Conservation (phyloP, 805 yeast genomes). For the Alloascoidea africana region DNA sequence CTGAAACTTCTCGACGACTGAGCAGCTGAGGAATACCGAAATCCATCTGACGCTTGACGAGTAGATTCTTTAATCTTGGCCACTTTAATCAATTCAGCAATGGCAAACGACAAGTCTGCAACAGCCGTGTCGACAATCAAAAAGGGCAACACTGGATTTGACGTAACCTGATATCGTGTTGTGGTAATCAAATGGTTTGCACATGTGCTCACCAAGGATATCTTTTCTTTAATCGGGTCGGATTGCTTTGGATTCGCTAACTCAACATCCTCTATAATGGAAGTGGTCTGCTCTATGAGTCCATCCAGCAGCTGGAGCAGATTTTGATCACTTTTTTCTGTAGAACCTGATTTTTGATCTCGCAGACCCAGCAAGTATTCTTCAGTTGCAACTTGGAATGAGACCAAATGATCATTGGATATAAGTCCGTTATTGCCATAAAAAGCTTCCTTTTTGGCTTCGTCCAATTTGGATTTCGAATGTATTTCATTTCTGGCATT, state of each 20-base stretch:
- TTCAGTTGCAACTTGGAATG: background rate
- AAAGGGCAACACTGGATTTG: conserved; percentile 50
- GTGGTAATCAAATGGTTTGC: conserved; percentile 65
- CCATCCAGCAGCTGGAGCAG: background rate
- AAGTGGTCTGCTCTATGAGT: background rate
- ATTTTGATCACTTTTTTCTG: background rate
- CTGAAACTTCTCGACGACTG: conserved; percentile 1
- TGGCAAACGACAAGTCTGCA: conserved; percentile 52
- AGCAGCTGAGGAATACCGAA: too few relatives aligned
- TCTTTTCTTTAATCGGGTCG: conserved; percentile 10
- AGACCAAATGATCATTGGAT: background rate
- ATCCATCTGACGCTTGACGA: too few relatives aligned
- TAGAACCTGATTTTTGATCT: too few relatives aligned
- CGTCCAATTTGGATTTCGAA: too few relatives aligned
- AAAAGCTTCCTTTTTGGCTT: background rate
- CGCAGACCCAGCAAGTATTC: background rate
- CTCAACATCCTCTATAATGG: background rate
- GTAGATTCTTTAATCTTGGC: conserved; percentile 11
- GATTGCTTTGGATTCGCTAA: too few relatives aligned
- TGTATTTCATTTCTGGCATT: too few relatives aligned
- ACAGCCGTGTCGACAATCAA: conserved; percentile 62
- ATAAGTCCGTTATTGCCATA: too few relatives aligned
- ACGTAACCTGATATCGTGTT: conserved; percentile 56
- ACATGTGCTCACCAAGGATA: conserved; percentile 39
- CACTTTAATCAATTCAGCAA: conserved; percentile 23